These are phyloP conservation scores for Theileria annulata DNA, from an alignment of 169 alveolate species.

Conservation along the genomic window DNA sequence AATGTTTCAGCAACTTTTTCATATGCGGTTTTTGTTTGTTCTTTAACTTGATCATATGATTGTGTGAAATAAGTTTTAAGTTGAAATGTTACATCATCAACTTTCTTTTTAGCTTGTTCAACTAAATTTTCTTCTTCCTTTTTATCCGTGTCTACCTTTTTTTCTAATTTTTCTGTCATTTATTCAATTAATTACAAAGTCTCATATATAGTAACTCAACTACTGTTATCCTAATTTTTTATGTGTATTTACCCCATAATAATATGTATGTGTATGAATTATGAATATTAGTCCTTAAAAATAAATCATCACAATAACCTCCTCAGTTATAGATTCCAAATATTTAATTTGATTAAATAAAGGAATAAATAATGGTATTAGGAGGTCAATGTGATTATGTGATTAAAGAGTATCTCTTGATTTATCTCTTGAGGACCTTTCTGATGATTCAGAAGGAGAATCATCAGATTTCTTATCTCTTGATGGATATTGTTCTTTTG, in stretches of 20 bases:
- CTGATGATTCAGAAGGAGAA: constrained; percentile 5
- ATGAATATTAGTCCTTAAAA: too few species aligned
- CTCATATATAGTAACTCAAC: too few species aligned
- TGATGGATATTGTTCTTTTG: not conserved
- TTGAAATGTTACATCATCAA: not conserved
- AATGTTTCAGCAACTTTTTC: constrained; percentile 8
- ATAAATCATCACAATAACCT: too few species aligned
- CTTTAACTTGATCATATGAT: not conserved
- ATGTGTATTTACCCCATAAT: too few species aligned
- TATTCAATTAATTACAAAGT: not conserved
- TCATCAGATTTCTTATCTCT: not conserved
- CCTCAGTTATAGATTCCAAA: too few species aligned
- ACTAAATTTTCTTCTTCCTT: not conserved
- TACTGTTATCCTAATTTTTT: too few species aligned
- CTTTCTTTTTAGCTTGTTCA: constrained; percentile 1
- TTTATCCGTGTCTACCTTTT: not conserved
- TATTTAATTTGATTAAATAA: not conserved
- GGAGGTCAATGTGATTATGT: not conserved
- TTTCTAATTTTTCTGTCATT: not conserved
- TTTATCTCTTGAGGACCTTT: not conserved
- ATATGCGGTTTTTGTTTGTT: constrained; percentile 5
- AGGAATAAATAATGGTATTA: not conserved
- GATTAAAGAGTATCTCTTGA: constrained; percentile 12
- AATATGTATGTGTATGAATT: not conserved
- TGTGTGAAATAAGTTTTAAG: not conserved